Evolutionary conservation across 257 asterid genomes (phyloP), one percentile per base, ranked within the genome.

Genomic region (Salvia miltiorrhiza): DNA sequence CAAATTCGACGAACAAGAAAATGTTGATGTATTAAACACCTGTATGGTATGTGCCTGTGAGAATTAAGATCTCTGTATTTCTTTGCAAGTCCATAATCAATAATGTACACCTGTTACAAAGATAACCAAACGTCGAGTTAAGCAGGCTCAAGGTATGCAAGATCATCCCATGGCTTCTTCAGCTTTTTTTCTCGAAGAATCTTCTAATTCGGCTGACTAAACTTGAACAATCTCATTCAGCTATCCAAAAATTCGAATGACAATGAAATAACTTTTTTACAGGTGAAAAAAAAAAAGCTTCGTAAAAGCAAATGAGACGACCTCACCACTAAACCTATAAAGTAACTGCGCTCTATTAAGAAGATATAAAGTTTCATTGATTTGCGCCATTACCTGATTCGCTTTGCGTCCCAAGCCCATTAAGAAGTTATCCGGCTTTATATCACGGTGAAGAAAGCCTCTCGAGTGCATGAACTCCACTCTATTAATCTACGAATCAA

Each of bases 331-430:
- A 13, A 30, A n/a, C n/a, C n/a, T n/a, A n/a, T n/a, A n/a, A n/a
- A n/a, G n/a, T n/a, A n/a, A n/a, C n/a, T n/a, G n/a, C n/a, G n/a
- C n/a, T n/a, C n/a, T n/a, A n/a, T n/a, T n/a, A n/a, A n/a, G n/a
- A n/a, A n/a, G n/a, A n/a, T n/a, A n/a, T n/a, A n/a, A n/a, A n/a
- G n/a, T n/a, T n/a, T n/a, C n/a, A n/a, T n/a, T n/a, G n/a, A n/a
- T n/a, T n/a, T n/a, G n/a, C 47, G 37, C 37, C 53, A 61, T 21
- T 69, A 90, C 97, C 97, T 91, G 97, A 76, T 89, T 88, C 48
- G 97, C 96, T 81, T 91, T 88, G 61, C 95, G 96, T 50, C 97
- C 97, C 75, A 91, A 74, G 33, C 97, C 97, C 96, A 91, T 91
- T 74, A 91, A 78, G 80, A 91, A 91, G 84, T 91, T 91, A 73